A percentile compares a stretch with the other conserved stretches of the same genome.
These are phyloP conservation scores for Ballota nigra DNA, from an alignment of 257 asterid genomes.

Conservation along the genomic window DNA sequence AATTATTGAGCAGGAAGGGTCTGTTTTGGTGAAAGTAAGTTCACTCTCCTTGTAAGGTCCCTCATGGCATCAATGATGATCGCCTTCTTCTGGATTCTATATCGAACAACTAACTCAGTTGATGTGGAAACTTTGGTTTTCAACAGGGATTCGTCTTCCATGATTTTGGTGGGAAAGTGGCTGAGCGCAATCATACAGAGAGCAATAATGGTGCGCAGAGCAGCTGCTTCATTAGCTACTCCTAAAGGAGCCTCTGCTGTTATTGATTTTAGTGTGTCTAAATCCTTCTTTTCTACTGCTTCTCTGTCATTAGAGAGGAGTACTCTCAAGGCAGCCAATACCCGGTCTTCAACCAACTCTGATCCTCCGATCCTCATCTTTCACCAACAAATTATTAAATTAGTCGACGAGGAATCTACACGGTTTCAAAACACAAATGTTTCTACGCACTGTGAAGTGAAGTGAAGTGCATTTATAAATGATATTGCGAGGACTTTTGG, in stretches of 20 bases:
- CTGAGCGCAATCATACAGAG: conserved; percentile 73
- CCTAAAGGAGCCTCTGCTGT: conserved; percentile 68
- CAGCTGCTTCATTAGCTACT: conserved; percentile 50
- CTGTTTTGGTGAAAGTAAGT: conserved; percentile 43
- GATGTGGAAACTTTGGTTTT: conserved; percentile 46
- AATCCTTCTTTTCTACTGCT: conserved; percentile 44
- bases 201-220: conserved; percentile 63
- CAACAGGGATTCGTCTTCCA: conserved; percentile 76
- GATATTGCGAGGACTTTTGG: too few species aligned
- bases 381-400: conserved; percentile 3
- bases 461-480: too few species aligned
- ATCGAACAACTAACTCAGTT: conserved; percentile 59
- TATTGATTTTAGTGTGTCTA: conserved; percentile 50
- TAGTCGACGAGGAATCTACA: background rate
- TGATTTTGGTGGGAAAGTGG: conserved; percentile 84
- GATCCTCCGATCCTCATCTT: conserved; percentile 84
- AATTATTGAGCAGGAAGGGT: conserved; percentile 23
- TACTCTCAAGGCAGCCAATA: conserved; percentile 78
- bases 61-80: conserved; percentile 66
- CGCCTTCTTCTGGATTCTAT: conserved; percentile 74
- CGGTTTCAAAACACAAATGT: background rate
- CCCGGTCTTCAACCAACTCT: conserved; percentile 71
- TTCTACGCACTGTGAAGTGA: too few species aligned
- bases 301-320: conserved; percentile 58
- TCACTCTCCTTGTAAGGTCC: conserved; percentile 60